These are phyloP conservation scores for Tardiomyces digboiensis DNA, from an alignment of 1,139 yeast species.

Conservation along the genomic window DNA sequence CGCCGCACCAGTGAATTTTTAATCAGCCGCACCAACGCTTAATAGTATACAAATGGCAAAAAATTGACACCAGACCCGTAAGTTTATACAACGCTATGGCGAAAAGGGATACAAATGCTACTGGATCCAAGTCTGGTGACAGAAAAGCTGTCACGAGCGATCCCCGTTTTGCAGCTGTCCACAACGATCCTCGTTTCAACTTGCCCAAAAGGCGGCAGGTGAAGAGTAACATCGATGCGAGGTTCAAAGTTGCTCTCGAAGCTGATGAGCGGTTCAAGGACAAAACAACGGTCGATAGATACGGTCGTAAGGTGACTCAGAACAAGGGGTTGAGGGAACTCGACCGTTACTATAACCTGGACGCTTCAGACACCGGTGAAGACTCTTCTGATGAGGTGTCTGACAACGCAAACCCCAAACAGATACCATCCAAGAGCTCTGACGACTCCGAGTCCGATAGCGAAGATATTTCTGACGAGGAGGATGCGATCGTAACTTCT, in stretches of 20 bases:
- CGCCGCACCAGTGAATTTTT: too few relatives aligned
- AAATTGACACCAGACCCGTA: too few relatives aligned
- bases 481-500: slow-evolving; percentile 7
- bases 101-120: slow-evolving; percentile 21
- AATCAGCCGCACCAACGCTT: too few relatives aligned
- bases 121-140: slow-evolving; percentile 11
- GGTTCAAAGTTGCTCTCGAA: slow-evolving; percentile 52
- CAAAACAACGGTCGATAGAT: slow-evolving; percentile 66
- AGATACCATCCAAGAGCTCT: slow-evolving; percentile 14
- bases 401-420: slow-evolving; percentile 12
- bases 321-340: slow-evolving; percentile 38
- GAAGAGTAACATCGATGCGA: slow-evolving; percentile 74
- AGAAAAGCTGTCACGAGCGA: slow-evolving; percentile 42
- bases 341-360: slow-evolving; percentile 53
- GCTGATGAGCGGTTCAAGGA: slow-evolving; percentile 56
- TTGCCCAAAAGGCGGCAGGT: slow-evolving; percentile 60
- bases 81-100: neutral
- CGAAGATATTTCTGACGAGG: slow-evolving; percentile 15
- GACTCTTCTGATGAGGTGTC: slow-evolving; percentile 15
- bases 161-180: slow-evolving; percentile 69
- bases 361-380: slow-evolving; percentile 23
- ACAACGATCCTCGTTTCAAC: slow-evolving; percentile 83
- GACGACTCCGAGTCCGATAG: slow-evolving; percentile 18
- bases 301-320: slow-evolving; percentile 63
- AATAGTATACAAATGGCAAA: too few relatives aligned